phyloP scores from a whole-genome alignment of 2,329 filamentous ascomycete species.

The Epichloe bromicola region DNA sequence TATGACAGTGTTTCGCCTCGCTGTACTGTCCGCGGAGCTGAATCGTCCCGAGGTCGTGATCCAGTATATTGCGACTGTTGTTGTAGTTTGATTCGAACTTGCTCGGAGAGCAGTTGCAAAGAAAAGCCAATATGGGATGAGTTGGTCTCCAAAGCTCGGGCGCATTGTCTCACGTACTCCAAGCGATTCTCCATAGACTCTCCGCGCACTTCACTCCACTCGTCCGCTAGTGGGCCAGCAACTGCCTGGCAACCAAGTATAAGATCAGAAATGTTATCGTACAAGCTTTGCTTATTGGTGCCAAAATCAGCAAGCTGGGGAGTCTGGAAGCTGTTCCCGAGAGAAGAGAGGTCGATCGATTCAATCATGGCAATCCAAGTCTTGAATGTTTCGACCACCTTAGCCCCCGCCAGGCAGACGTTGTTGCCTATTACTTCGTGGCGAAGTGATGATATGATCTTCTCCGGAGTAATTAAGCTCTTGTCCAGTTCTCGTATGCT shows the following conservation, averaged over 20 bases:
- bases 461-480: constrained; percentile 63
- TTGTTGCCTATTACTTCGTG: constrained; percentile 74
- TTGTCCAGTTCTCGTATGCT: constrained; percentile 82
- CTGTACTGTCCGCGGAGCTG: constrained; percentile 36
- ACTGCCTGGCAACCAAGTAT: constrained; percentile 79
- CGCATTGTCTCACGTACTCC: constrained; percentile 64
- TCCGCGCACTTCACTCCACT: constrained; percentile 88
- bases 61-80: constrained; percentile 24
- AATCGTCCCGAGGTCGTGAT: constrained; percentile 30
- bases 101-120: constrained; percentile 73
- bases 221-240: constrained; percentile 81
- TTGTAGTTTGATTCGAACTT: constrained; percentile 48
- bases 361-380: constrained; percentile 85
- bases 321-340: constrained; percentile 68
- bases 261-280: constrained; percentile 86
- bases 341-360: constrained; percentile 73
- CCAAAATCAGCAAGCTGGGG: constrained; percentile 80
- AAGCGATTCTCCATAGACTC: constrained; percentile 81
- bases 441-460: constrained; percentile 63
- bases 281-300: constrained; percentile 82
- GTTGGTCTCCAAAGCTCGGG: constrained; percentile 71
- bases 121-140: constrained; percentile 81
- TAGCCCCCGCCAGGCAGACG: constrained; percentile 64
- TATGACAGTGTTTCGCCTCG: constrained; percentile 46
- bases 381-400: constrained; percentile 77